phyloP scores from a whole-genome alignment of 768 basidiomycete species.

The Fomitopsis pulvina region DNA sequence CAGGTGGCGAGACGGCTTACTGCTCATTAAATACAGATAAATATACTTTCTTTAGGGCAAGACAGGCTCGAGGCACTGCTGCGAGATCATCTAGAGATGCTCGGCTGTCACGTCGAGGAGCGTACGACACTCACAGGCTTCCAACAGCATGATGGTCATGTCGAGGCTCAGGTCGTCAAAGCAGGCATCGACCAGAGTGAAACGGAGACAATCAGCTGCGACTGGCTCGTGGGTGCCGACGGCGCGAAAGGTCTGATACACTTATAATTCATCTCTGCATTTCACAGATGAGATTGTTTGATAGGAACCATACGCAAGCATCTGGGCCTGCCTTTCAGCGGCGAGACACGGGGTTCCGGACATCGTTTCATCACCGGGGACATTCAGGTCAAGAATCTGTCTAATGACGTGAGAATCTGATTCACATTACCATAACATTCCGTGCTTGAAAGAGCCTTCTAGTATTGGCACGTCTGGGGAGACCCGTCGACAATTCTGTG shows the following conservation, averaged over 20 bases:
- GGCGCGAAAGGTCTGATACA: slow-evolving; percentile 26
- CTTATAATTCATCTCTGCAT: not conserved
- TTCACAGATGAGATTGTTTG: not conserved
- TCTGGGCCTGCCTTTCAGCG: slow-evolving; percentile 36
- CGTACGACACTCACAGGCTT: slow-evolving; percentile 28
- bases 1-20: not conserved
- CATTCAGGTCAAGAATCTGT: slow-evolving; percentile 28
- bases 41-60: slow-evolving; percentile 11
- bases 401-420: slow-evolving; percentile 20
- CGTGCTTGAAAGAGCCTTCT: not conserved
- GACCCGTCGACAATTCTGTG: not conserved
- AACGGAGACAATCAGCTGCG: slow-evolving; percentile 20
- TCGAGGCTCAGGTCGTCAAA: slow-evolving; percentile 21
- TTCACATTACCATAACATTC: not conserved
- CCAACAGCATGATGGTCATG: slow-evolving; percentile 26
- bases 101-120: slow-evolving; percentile 27
- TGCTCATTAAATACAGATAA: not conserved
- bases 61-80: slow-evolving; percentile 25
- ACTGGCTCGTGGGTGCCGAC: slow-evolving; percentile 36
- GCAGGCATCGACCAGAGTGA: slow-evolving; percentile 15
- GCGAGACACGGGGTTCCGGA: slow-evolving; percentile 28
- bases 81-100: slow-evolving; percentile 19
- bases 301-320: slow-evolving; percentile 32
- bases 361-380: slow-evolving; percentile 28
- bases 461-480: slow-evolving; percentile 5